Evolutionary conservation across 2,329 filamentous ascomycete species (phyloP), one percentile per base, ranked within the genome.

Genomic region (Penicillium sp.): DNA sequence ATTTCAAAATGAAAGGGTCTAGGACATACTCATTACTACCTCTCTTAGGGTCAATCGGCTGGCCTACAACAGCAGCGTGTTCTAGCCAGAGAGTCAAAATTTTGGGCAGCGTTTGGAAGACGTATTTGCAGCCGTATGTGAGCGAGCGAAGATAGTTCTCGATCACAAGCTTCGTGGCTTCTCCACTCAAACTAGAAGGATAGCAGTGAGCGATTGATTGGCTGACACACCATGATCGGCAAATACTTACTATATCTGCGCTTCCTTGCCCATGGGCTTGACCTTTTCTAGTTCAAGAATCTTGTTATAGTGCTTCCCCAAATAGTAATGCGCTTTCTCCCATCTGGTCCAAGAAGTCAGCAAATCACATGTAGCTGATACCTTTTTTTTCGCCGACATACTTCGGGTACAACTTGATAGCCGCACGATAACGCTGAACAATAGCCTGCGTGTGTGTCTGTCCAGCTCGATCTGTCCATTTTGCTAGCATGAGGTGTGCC

Each of bases 311-410:
- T 97, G 90, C 40, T 91, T 89, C 4, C 93, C 93, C 8, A 99
- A 79, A 66, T 96, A 95, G 66, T 97, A 98, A 65, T 97, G 91
- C 0, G 89, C 90, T 68, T 96, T 97, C 65, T 98, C 93, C 90
- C 91, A 98, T 44, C 82, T 82, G 45, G 33, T 35, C 34, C 37
- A 13, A 7, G 13, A 13, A 27, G 33, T 25, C 25, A 6, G 9
- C 27, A 35, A 9, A 32, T 29, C 25, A 11, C 1, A n/a, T 11
- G 18, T 9, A 12, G 24, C n/a, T 26, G 13, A 13, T 7, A 46
- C 47, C 12, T 52, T 66, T 62, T 62, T 66, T 39, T 7, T 26
- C 29, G 29, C 3, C 18, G 8, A 36, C 33, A 35, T 43, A 43
- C 42, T 18, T 43, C 8, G 63, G 61, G 51, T 73, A 67, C 35